Evolutionary conservation across 2,329 filamentous ascomycete species (phyloP), one percentile per base, ranked within the genome.

Genomic region (Venturia oleaginea): DNA sequence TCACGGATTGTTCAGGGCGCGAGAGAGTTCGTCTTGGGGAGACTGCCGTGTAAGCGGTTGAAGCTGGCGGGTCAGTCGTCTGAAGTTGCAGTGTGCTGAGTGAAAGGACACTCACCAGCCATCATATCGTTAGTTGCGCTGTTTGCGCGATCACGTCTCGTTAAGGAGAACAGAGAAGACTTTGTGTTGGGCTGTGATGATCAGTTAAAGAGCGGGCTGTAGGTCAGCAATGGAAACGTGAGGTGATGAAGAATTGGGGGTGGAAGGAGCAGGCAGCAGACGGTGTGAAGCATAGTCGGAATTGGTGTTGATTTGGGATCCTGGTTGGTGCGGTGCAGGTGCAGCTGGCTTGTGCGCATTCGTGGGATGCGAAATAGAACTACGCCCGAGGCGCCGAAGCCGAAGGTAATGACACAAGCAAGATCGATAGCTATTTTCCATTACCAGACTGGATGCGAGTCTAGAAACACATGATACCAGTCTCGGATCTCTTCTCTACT

Each of bases 41-140:
- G 48, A 82, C 80, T 40, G 78, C 65, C 66, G 77, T 79, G 70
- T 77, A 82, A 63, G 79, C 76, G 61, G 78, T 59, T 4, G 46
- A 38, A 17, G 62, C 62, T 63, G 62, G 3, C n/a, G 6, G 30
- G 62, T 57, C n/a, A 51, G 42, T 30, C 24, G 15, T 34, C 27
- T 57, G 2, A 30, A 57, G n/a, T 8, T 34, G 27, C 30, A 10
- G 51, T 8, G 15, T 27, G 15, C 30, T n/a, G 15, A n/a, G 2
- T 27, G 60, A n/a, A 34, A 37, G 62, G 38, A 32, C 40, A 54
- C 54, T 24, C 37, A 64, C 63, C 55, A 24, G 63, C 40, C 54
- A 60, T 64, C 34, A 19, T 64, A 64, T 57, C 51, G 51, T 57
- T 57, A 32, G 19, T n/a, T 32, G 22, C 30, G 8, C 27, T 61